Evolutionary conservation across 345 rosid genomes (phyloP), one percentile per base, ranked within the genome.

Genomic region (Lenwebbia sp.): DNA sequence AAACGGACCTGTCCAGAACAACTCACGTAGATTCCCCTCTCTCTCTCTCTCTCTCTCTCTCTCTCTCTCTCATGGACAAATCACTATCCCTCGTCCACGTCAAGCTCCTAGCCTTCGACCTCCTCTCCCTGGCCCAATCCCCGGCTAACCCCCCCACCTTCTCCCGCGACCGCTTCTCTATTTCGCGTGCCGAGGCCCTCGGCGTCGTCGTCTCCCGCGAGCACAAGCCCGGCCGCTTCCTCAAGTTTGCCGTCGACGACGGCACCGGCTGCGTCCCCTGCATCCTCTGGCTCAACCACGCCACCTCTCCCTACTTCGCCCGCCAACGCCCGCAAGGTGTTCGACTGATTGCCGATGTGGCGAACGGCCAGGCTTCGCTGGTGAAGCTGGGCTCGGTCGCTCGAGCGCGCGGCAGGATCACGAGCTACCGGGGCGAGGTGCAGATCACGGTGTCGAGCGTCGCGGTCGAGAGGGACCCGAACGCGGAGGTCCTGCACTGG

Each of bases 251-350:
- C 0, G 54, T 95, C 83, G 96, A 95, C 82, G 96, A 94, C 86
- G 95, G 97, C 86, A 95, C 97, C 26, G 95, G 93, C 50, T 90
- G 90, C 87, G 85, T 93, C 88, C 87, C 88, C 85, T 95, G 99
- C 90, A 2, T 96, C 86, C 87, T 96, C 87, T 95, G 98, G 98
- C 98, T 95, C 84, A 96, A 96, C 93, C 97, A 94, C 1, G 88
- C 91, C 86, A 85, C 88, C 7, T 94, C 96, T 54, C 90, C 93
- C 25, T 93, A 92, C 88, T 92, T 90, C 92, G 90, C 91, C 10
- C 91, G 92, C 41, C 90, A 88, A 1, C 86, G 87, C 89, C 92
- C 94, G 0, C 37, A 86, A 78, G 89, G 86, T 87, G 91, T 94
- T 88, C 93, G 90, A 84, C 52, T 93, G 65, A 88, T 93, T 86